Evolutionary conservation across 2,329 filamentous ascomycete genomes (phyloP), one percentile per base, ranked within the genome.

Genomic region (Talaromyces islandicus): DNA sequence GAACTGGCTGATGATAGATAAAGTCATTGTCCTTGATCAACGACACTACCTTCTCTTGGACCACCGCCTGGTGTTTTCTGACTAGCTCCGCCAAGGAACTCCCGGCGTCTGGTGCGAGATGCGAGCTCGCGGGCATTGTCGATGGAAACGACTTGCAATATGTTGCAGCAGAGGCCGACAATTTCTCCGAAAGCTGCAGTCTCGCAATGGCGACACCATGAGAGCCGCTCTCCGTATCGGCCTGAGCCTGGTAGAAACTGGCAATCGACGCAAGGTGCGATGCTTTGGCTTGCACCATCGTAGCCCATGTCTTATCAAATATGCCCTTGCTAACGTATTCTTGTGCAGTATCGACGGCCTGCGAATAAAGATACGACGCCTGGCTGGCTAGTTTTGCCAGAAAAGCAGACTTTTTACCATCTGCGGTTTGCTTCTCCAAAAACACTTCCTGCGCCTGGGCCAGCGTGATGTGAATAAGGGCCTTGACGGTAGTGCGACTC

Each of bases 361-460:
- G 92, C 0, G 84, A 81, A 71, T 97, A 99, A 3, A 99, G 78
- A 71, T 91, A 92, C 3, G 89, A 89, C 2, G 93, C 90, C 70
- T 99, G 94, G 59, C 92, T 91, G 14, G 94, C 91, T 59, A 99
- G 80, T 75, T 99, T 99, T 4, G 94, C 95, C 64, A 99, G 78
- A 64, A 99, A 80, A 7, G 89, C 93, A 29, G 91, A 85, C 76
- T 97, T 99, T 79, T 97, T 99, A 64, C 89, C 86, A 72, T 97
- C 94, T 14, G 88, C 83, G 64, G 96, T 86, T 75, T 97, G 94
- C 78, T 97, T 97, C 77, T 99, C 95, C 30, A 99, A 80, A 68
- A 99, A 99, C 2, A 97, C 91, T 74, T 99, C 94, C 74, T 99
- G 95, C 4, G 90, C 93, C 75, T 99, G 94, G 1, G 93, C 95